Percentiles rank a stretch among this genome's conserved stretches.
Conservation (phyloP, 805 yeast species). For the Hanseniaspora taiwanica region DNA sequence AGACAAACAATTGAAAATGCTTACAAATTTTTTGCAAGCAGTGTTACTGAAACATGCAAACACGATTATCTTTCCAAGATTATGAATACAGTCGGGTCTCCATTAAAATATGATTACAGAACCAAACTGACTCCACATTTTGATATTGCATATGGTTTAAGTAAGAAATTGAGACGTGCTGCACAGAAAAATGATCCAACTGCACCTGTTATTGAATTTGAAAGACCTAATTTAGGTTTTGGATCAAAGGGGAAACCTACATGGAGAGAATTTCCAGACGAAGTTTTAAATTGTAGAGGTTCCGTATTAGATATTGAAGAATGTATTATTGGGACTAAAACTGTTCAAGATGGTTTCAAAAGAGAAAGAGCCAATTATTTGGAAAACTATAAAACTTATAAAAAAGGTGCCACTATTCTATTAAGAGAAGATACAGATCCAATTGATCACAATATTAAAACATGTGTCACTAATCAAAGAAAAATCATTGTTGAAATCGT, state of each 20-base stretch:
- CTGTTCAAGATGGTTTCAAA: constrained; percentile 59
- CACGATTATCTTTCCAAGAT: constrained; percentile 43
- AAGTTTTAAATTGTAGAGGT: constrained; percentile 22
- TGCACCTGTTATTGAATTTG: constrained; percentile 15
- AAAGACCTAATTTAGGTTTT: constrained; percentile 72
- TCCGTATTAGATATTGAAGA: constrained; percentile 83
- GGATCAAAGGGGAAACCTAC: constrained; percentile 71
- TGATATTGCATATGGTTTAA: constrained; percentile 40
- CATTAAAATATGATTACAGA: constrained; percentile 62
- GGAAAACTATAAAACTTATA: constrained; percentile 32
- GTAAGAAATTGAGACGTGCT: constrained; percentile 16
- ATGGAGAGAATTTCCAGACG: constrained; percentile 36
- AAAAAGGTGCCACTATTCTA: constrained; percentile 77
- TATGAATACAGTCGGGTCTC: constrained; percentile 58
- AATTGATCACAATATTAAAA: constrained; percentile 30
- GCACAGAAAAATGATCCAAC: constrained; percentile 3
- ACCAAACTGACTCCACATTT: constrained; percentile 96
- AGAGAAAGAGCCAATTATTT: constrained; percentile 52
- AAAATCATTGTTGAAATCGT: constrained; percentile 69
- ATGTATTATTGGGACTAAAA: constrained; percentile 76
- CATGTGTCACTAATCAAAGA: constrained; percentile 69
- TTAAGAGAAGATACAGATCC: constrained; percentile 59
- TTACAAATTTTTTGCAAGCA: constrained; percentile 62
- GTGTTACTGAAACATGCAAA: constrained; percentile 22
- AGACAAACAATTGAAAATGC: constrained; percentile 69